Percentiles rank a stretch among this genome's conserved stretches.
These are phyloP conservation scores for Stephania yunnanensis DNA, from an alignment of 164 flowering plant genomes.

Conservation along the genomic window DNA sequence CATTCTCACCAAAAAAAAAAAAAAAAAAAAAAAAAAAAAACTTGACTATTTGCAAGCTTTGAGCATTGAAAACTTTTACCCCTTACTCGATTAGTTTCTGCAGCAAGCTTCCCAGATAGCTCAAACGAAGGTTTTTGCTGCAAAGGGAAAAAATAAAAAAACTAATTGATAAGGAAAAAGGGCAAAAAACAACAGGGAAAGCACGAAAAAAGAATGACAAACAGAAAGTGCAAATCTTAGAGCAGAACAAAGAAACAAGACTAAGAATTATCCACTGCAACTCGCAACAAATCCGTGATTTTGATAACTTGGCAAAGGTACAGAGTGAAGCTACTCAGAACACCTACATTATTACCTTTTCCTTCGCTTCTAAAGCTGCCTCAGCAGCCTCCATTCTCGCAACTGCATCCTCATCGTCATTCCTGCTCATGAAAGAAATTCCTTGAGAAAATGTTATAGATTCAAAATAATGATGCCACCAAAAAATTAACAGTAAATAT, in stretches of 20 bases:
- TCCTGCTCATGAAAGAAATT: conserved; percentile 34
- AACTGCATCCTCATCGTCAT: conserved; percentile 58
- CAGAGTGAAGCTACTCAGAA: background rate
- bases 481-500: background rate
- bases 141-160: conserved; percentile 17
- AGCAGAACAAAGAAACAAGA: conserved; percentile 2
- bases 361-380: conserved; percentile 65
- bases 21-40: too few relatives aligned
- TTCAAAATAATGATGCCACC: background rate
- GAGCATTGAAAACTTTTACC: conserved; percentile 37
- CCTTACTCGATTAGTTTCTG: conserved; percentile 88
- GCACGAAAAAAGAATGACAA: background rate
- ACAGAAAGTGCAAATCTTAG: background rate
- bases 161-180: background rate
- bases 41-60: background rate
- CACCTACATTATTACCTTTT: conserved; percentile 44
- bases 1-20: background rate
- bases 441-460: conserved; percentile 7
- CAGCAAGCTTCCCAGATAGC: conserved; percentile 97
- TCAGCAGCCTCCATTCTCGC: conserved; percentile 82
- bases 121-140: conserved; percentile 98
- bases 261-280: background rate
- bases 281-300: background rate
- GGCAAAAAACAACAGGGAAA: background rate
- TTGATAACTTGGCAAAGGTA: too few relatives aligned